Base-by-base conservation (phyloP, 768 basidiomycete species). In the Russula brevipes region DNA sequence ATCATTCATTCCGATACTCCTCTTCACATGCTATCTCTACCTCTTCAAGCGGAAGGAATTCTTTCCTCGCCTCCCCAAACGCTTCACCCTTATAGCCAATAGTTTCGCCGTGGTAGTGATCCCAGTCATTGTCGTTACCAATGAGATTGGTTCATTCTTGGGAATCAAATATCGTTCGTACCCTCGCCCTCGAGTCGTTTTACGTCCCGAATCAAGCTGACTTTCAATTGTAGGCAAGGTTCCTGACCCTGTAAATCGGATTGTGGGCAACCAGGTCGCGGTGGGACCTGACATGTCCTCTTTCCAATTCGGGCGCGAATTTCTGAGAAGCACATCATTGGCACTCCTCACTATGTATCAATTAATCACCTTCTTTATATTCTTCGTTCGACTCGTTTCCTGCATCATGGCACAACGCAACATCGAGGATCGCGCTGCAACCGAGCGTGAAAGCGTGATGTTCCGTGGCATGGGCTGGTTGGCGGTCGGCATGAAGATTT, bases 401-500 rank as follows among this genome's bases (percentile, higher is more conserved):
- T 82, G 80, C 31, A 69, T 85, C 53, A 42, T 82, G 10, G 75
- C 81, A 57, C 81, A 83, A 69, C 81, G 81, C 17, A 74, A 74
- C 7, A 81, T 86, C 55, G 83, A 87, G 62, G 71, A 73, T 1
- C 69, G 76, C 7, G 73, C 73, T 11, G 74, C 75, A 50, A 79
- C 82, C 61, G 75, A 79, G 57, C 72, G 74, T 0, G 81, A 84
- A 70, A 66, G 64, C n/a, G 72, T 76, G 30, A 72, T 82, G 19
- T 75, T 85, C 66, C 80, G 78, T 61, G 90, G 89, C 10, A 80
- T 82, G 10, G 82, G 77, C 17, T 91, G 88, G 88, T 77, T 90
- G 50, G 75, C 80, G n/a, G 75, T 70, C 0, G 87, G 82, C 3
- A 70, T 87, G 59, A 81, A 83, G 69, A 69, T 91, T 31, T 87